These are phyloP conservation scores for Cladosporium sp. DNA, from an alignment of 2,329 filamentous ascomycete species.

Conservation along the genomic window DNA sequence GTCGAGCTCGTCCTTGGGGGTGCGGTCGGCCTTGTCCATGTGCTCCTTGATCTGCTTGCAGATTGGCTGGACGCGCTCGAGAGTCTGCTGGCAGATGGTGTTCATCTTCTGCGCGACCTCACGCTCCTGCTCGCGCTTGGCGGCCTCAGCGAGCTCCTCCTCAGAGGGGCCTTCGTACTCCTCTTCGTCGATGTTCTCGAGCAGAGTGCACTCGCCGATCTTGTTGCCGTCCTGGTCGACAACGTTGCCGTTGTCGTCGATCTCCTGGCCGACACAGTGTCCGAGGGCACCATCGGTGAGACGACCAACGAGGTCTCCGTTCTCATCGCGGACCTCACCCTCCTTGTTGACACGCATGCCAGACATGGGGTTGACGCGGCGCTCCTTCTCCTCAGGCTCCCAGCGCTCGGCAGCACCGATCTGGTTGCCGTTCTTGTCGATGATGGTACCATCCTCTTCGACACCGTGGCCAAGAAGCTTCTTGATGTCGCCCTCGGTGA, in stretches of 20 bases:
- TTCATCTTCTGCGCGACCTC: constrained; percentile 78
- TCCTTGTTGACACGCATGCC: constrained; percentile 57
- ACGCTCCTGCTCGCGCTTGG: constrained; percentile 65
- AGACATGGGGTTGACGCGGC: constrained; percentile 62
- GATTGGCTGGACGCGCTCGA: constrained; percentile 82
- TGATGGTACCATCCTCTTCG: constrained; percentile 55
- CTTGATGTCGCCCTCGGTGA: constrained; percentile 55
- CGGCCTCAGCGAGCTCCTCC: constrained; percentile 53
- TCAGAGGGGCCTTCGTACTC: constrained; percentile 61
- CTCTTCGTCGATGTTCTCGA: constrained; percentile 59
- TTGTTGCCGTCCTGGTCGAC: constrained; percentile 62
- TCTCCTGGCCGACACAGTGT: constrained; percentile 55
- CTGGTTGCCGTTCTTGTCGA: constrained; percentile 56
- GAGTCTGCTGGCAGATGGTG: constrained; percentile 70
- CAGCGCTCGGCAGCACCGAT: constrained; percentile 56
- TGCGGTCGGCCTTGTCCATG: constrained; percentile 78
- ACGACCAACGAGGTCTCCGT: constrained; percentile 52
- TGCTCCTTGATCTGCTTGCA: constrained; percentile 84
- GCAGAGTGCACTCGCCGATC: constrained; percentile 63
- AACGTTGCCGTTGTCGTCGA: constrained; percentile 56
- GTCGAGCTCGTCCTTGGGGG: constrained; percentile 82
- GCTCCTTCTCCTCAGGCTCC: constrained; percentile 57
- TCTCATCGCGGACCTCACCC: constrained; percentile 55
- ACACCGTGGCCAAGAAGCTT: constrained; percentile 54
- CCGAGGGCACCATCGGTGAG: constrained; percentile 55